Percentiles rank a stretch among this genome's conserved stretches.
Evolutionary conservation across 2,329 filamentous ascomycete species (phyloP).

Genomic region (Alternaria rosae): DNA sequence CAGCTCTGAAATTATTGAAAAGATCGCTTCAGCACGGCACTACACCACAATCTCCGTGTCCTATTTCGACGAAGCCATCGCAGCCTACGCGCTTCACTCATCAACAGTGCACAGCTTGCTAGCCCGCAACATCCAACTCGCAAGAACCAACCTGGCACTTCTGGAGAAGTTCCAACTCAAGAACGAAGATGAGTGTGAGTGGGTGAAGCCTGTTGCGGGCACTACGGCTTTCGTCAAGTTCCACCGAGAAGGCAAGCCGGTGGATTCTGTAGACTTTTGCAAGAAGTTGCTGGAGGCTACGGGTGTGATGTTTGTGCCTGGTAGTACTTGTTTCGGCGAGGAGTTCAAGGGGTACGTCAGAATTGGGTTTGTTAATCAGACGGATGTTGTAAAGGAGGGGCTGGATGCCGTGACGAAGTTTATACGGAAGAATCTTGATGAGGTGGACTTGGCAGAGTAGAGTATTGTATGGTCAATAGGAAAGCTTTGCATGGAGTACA

Average conservation of each 20-base stretch:
- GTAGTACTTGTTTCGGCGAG: conserved; percentile 74
- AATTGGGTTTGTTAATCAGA: conserved; percentile 78
- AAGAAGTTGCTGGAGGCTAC: conserved; percentile 70
- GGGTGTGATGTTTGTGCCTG: conserved; percentile 78
- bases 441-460: conserved; percentile 51
- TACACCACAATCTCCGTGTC: conserved; percentile 89
- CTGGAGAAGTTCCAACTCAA: conserved; percentile 73
- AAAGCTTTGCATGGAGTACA: background rate
- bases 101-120: conserved; percentile 70
- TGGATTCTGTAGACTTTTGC: conserved; percentile 78
- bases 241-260: conserved; percentile 63
- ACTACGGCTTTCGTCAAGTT: conserved; percentile 83
- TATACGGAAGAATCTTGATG: conserved; percentile 64
- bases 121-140: conserved; percentile 69
- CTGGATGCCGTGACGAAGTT: conserved; percentile 64
- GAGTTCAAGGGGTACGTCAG: conserved; percentile 77
- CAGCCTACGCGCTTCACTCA: conserved; percentile 74
- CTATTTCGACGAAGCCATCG: conserved; percentile 81
- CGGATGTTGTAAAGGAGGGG: conserved; percentile 71
- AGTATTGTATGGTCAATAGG: background rate
- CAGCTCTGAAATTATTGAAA: conserved; percentile 67
- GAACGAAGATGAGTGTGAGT: conserved; percentile 69
- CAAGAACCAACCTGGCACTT: conserved; percentile 70
- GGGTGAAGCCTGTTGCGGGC: conserved; percentile 78
- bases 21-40: conserved; percentile 71